phyloP scores from a whole-genome alignment of 768 basidiomycete genomes.

The Sarcomyxa edulis region DNA sequence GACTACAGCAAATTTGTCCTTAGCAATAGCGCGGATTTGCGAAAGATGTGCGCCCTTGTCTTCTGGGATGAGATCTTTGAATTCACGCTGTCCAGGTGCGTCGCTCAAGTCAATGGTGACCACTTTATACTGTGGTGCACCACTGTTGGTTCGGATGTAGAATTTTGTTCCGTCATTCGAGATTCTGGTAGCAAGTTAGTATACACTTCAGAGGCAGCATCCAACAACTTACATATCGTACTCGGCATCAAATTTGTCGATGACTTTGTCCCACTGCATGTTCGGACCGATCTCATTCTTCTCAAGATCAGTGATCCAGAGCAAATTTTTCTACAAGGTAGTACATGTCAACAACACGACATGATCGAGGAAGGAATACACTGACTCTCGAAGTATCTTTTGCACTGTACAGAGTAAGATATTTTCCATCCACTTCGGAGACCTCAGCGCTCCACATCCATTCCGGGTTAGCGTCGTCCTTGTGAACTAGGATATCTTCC shows the following conservation, averaged over 20 bases:
- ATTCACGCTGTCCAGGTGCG: slow-evolving; percentile 34
- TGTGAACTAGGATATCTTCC: slow-evolving; percentile 62
- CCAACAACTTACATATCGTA: slow-evolving; percentile 54
- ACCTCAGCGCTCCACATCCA: slow-evolving; percentile 57
- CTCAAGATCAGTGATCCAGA: slow-evolving; percentile 69
- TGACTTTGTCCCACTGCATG: slow-evolving; percentile 68
- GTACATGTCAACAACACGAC: slow-evolving; percentile 1
- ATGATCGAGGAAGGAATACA: slow-evolving; percentile 5
- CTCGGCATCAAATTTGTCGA: slow-evolving; percentile 63
- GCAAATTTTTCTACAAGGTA: slow-evolving; percentile 56
- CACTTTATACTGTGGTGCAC: slow-evolving; percentile 63
- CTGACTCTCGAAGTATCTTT: slow-evolving; percentile 63
- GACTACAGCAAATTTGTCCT: slow-evolving; percentile 51
- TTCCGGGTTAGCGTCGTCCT: slow-evolving; percentile 58
- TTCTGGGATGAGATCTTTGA: slow-evolving; percentile 65
- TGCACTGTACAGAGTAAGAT: slow-evolving; percentile 46
- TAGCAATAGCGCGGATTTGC: slow-evolving; percentile 38
- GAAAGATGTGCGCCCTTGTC: slow-evolving; percentile 56
- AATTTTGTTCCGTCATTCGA: slow-evolving; percentile 59
- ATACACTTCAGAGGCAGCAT: too few relatives aligned
- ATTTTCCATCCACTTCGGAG: slow-evolving; percentile 58
- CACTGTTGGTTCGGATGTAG: slow-evolving; percentile 60
- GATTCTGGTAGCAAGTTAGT: slow-evolving; percentile 34
- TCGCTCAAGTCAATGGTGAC: slow-evolving; percentile 59
- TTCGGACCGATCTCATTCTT: slow-evolving; percentile 54